Evolutionary conservation across 2,329 filamentous ascomycete genomes (phyloP), one percentile per base, ranked within the genome.

Genomic region (Paradendryphiella salina): DNA sequence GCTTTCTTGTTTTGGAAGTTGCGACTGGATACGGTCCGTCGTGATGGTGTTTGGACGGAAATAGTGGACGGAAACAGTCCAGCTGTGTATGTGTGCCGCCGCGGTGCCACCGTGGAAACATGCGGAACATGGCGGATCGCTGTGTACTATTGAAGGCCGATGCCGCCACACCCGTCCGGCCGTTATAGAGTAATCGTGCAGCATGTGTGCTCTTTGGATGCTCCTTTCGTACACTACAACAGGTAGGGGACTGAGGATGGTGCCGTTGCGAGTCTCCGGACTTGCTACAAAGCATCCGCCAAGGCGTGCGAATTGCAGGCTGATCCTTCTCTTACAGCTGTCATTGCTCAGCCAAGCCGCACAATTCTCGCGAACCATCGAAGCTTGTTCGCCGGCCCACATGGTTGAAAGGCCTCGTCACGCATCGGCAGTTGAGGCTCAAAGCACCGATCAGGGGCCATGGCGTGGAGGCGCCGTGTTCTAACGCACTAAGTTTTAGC

Each of bases 401-500:
- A 40, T 10, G 15, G 39, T 28, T 36, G 13, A n/a, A 37, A 15
- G 48, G 26, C 9, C 14, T 32, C 38, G 33, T 18, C 18, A 20
- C 37, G 18, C 33, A 18, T 53, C 43, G 52, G 49, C 36, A 49
- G 39, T 46, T 51, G 38, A 43, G 29, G 41, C 36, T 48, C 33
- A 23, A 38, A 20, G 38, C 47, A 45, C 47, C 46, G 40, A 36
- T 42, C 20, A 35, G 43, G 46, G 46, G 46, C 33, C 14, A 17
- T 3, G 3, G 20, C 18, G 37, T 39, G 35, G 29, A 44, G 44
- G 59, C 66, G 64, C 62, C 58, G 32, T 47, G 50, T 42, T 54
- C 53, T 64, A 63, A 64, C 64, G 38, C 38, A 51, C 54, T 51
- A 26, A 40, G 42, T 63, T 64, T 63, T 64, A 54, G 61, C 47